Conservation (phyloP, 2,329 filamentous ascomycete species). For the Calonectria naviculata region DNA sequence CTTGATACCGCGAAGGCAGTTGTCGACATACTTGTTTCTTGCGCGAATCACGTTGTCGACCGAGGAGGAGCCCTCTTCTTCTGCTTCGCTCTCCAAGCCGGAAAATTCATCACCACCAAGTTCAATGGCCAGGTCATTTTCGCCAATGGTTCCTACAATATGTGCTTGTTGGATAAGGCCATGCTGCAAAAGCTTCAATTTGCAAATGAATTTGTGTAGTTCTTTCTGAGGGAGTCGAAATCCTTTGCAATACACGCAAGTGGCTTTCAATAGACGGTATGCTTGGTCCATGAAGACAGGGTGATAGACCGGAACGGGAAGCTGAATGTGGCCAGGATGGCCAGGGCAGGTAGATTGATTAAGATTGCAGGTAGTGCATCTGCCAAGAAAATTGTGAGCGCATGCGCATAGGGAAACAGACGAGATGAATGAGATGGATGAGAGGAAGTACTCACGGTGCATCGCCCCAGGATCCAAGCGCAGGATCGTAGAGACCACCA, state of each 20-base stretch:
- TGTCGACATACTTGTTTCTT: conserved; percentile 76
- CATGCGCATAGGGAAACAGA: neutral
- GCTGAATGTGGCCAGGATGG: conserved; percentile 94
- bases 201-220: conserved; percentile 84
- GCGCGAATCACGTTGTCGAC: conserved; percentile 65
- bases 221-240: conserved; percentile 83
- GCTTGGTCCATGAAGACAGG: conserved; percentile 97
- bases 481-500: conserved; percentile 91
- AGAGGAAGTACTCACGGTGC: conserved; percentile 68
- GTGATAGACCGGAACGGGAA: conserved; percentile 94
- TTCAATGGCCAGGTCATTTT: conserved; percentile 53
- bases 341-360: conserved; percentile 86
- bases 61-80: conserved; percentile 68
- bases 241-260: conserved; percentile 91
- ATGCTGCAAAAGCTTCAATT: conserved; percentile 85
- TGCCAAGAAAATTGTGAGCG: conserved; percentile 48
- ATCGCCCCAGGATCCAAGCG: conserved; percentile 90
- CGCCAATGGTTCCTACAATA: conserved; percentile 64
- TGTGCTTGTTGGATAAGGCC: conserved; percentile 80
- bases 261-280: conserved; percentile 83
- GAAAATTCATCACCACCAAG: conserved; percentile 40
- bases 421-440: neutral
- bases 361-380: conserved; percentile 93
- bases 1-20: conserved; percentile 72
- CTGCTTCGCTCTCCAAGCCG: conserved; percentile 67